phyloP scores from a whole-genome alignment of 306 rosid genomes.

The Styphnolobium japonicum region DNA sequence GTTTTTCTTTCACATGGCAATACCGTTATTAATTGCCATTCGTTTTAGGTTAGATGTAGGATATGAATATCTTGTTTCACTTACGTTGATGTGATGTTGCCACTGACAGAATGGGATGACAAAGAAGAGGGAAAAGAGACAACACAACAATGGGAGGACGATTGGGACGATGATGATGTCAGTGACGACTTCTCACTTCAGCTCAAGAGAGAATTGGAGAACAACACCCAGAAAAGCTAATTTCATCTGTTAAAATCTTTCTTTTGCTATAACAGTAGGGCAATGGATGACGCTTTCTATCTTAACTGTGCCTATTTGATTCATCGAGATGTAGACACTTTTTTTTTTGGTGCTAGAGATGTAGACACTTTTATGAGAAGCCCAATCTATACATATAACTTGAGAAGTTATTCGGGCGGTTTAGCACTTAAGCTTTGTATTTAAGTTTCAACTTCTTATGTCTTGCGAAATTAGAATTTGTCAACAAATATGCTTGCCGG shows the following conservation, averaged over 20 bases:
- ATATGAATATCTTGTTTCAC: not conserved
- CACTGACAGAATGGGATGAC: not conserved
- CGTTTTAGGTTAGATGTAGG: not conserved
- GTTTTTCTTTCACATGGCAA: not conserved
- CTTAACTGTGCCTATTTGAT: no score
- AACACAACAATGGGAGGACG: constrained; percentile 70
- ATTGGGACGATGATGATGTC: constrained; percentile 69
- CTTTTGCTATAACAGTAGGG: not conserved
- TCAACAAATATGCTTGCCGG: no score
- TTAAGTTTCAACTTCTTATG: no score
- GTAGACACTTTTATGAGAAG: not conserved
- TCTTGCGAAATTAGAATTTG: not conserved
- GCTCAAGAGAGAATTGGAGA: not conserved
- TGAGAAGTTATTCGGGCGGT: not conserved
- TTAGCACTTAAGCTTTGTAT: no score
- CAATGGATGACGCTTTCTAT: no score
- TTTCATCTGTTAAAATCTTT: not conserved
- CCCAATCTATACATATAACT: not conserved
- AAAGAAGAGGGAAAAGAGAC: constrained; percentile 39
- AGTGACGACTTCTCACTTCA: constrained; percentile 56
- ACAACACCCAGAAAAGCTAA: constrained; percentile 34
- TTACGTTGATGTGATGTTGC: not conserved
- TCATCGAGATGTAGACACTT: no score
- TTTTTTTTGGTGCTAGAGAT: no score
- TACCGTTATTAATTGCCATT: not conserved